Conservation (phyloP, 2,329 filamentous ascomycete genomes). For the Xylogone sp. region DNA sequence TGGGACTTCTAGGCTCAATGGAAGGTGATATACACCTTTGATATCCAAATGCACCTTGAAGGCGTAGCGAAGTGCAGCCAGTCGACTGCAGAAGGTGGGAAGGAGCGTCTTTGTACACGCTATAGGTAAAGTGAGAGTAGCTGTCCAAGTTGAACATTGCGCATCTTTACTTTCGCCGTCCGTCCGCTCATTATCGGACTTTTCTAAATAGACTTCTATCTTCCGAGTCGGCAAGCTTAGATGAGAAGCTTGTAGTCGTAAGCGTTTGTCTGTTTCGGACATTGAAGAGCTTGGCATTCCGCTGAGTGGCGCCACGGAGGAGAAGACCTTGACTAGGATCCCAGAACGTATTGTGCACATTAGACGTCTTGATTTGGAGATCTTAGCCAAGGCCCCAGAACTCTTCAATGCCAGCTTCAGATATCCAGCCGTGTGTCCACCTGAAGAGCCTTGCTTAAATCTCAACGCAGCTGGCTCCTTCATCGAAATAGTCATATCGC, state of each 20-base stretch:
- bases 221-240: background rate
- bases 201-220: background rate
- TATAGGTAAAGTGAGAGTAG: constrained; percentile 1
- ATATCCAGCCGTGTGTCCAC: background rate
- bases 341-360: background rate
- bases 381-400: background rate
- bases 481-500: background rate
- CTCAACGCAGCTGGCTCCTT: background rate
- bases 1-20: constrained; percentile 4
- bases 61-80: constrained; percentile 2
- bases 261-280: background rate
- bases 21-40: background rate
- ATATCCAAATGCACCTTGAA: constrained; percentile 2
- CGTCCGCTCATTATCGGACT: background rate
- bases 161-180: background rate
- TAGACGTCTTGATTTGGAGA: background rate
- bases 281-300: background rate
- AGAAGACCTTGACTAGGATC: background rate
- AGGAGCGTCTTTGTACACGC: background rate
- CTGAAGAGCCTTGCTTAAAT: background rate
- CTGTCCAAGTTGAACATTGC: background rate
- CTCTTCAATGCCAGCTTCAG: background rate
- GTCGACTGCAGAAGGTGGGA: constrained; percentile 3
- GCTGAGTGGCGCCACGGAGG: background rate
- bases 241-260: background rate